Evolutionary conservation across 306 rosid species (phyloP).

Genomic region (Begonia loranthoides): DNA sequence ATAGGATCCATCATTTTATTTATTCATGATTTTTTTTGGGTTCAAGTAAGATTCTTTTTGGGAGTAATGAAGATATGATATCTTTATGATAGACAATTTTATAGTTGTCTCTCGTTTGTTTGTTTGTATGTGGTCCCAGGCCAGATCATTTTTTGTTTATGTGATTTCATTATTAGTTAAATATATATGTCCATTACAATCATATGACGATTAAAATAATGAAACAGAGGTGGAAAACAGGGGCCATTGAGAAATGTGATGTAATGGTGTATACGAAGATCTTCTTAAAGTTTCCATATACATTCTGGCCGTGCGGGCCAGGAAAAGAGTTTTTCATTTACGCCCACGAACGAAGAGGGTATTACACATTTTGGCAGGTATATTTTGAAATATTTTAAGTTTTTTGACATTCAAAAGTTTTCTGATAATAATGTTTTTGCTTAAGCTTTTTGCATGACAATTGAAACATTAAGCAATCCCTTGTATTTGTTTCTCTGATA

Average conservation of each 20-base stretch:
- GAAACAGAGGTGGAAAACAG: constrained; percentile 83
- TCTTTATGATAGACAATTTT: neutral
- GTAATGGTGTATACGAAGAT: constrained; percentile 90
- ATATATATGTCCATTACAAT: no score
- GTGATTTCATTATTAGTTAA: no score
- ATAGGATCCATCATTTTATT: neutral
- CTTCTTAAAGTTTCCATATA: constrained; percentile 80
- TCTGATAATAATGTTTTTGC: no score
- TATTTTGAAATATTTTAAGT: constrained; percentile 3
- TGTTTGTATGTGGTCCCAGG: neutral
- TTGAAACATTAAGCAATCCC: no score
- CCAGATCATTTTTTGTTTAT: neutral
- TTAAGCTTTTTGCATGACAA: no score
- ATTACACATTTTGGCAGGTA: constrained; percentile 99
- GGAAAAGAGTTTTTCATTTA: constrained; percentile 92
- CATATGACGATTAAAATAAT: neutral
- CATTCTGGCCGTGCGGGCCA: constrained; percentile 89
- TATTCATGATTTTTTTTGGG: no score
- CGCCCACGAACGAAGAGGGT: constrained; percentile 94
- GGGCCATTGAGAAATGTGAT: constrained; percentile 77
- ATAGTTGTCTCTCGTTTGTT: neutral
- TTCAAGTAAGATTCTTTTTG: neutral
- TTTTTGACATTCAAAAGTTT: no score
- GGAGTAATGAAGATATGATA: neutral
- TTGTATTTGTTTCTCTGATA: no score